Conservation (phyloP, 306 rosid genomes). For the Begonia masoniana region DNA sequence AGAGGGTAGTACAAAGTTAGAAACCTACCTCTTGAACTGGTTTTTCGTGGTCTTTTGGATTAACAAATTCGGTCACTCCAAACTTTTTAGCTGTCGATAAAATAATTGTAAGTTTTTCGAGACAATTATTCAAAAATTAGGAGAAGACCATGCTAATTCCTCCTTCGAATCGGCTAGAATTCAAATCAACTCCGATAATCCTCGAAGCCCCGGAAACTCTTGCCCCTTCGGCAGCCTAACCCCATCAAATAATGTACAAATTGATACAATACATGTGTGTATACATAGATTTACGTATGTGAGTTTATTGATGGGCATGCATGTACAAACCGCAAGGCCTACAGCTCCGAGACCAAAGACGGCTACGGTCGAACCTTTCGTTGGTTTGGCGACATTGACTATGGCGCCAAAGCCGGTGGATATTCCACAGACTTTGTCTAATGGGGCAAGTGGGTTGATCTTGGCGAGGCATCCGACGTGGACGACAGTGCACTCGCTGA, state of each 20-base stretch:
- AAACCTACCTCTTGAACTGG: conserved; percentile 33
- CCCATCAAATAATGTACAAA: too few species aligned
- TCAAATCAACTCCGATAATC: conserved; percentile 10
- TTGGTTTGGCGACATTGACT: conserved; percentile 20
- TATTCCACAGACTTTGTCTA: conserved; percentile 9
- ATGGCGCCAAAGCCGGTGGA: too few species aligned
- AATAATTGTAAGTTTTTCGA: background rate
- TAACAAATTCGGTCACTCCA: conserved; percentile 40
- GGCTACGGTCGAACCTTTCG: conserved; percentile 6
- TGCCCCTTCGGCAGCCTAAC: conserved; percentile 12
- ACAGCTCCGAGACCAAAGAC: too few species aligned
- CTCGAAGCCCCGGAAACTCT: conserved; percentile 12
- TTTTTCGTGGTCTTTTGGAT: conserved; percentile 30
- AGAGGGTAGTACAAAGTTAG: too few species aligned
- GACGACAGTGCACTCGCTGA: too few species aligned
- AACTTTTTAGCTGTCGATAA: conserved; percentile 27
- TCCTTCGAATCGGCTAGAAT: background rate
- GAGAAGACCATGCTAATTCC: conserved; percentile 1
- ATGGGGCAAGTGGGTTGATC: too few species aligned
- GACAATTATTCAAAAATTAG: background rate
- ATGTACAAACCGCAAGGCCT: too few species aligned
- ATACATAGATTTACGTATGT: too few species aligned
- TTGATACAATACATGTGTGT: too few species aligned
- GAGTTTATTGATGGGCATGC: too few species aligned
- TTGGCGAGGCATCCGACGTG: too few species aligned